Percentiles rank a stretch among this genome's conserved stretches.
Conservation (phyloP, 2,329 filamentous ascomycete genomes). For the Aspergillus hortae region DNA sequence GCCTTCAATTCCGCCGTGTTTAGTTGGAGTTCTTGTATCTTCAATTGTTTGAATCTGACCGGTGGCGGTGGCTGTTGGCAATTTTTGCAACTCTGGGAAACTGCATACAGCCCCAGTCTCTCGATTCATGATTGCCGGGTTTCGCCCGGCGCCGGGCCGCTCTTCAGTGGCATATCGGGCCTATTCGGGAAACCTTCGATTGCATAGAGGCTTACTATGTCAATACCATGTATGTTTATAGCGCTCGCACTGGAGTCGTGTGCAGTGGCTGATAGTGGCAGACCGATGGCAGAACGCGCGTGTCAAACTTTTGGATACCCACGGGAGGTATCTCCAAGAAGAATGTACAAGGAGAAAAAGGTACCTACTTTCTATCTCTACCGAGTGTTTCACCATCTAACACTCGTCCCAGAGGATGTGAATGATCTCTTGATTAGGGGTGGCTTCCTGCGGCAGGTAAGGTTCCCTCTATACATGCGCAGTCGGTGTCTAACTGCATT, state of each 20-base stretch:
- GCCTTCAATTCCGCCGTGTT: constrained; percentile 1
- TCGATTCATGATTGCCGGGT: constrained; percentile 25
- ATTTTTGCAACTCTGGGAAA: too few relatives aligned
- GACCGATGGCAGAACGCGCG: constrained; percentile 55
- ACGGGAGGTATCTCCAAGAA: constrained; percentile 63
- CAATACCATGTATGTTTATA: constrained; percentile 34
- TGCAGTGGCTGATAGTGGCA: constrained; percentile 26
- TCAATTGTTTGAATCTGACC: not conserved
- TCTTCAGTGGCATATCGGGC: constrained; percentile 22
- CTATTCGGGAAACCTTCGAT: constrained; percentile 20
- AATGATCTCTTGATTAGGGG: constrained; percentile 66
- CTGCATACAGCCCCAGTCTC: not conserved
- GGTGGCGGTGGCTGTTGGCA: too few relatives aligned
- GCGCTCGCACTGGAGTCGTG: not conserved
- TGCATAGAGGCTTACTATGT: constrained; percentile 18
- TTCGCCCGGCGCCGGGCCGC: constrained; percentile 22
- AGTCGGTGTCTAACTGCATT: not conserved
- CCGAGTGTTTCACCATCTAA: constrained; percentile 35
- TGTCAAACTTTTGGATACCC: constrained; percentile 78
- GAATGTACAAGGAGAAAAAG: constrained; percentile 48
- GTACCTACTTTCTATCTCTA: constrained; percentile 13
- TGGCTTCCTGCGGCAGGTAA: constrained; percentile 70
- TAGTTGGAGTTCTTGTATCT: not conserved
- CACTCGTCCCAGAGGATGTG: constrained; percentile 47
- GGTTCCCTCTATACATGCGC: not conserved